These are phyloP conservation scores for Pseudogymnoascus sp. DNA, from an alignment of 2,329 filamentous ascomycete species.

Conservation along the genomic window DNA sequence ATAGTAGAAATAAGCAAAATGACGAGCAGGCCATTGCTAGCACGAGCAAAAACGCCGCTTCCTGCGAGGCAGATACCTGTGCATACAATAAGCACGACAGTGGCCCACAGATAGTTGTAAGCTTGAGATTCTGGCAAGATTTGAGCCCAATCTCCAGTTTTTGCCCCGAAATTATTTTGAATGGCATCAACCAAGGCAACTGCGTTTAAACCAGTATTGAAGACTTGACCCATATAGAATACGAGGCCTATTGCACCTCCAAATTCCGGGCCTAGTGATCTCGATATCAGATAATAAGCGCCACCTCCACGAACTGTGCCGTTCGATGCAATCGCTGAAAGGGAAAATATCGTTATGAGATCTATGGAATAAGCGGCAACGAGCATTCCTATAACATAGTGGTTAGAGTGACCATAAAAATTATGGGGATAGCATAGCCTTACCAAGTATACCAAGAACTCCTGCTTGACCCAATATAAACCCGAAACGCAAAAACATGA, in stretches of 20 bases:
- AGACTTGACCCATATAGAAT: constrained; percentile 82
- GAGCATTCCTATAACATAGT: constrained; percentile 53
- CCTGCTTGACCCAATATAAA: constrained; percentile 76
- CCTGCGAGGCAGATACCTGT: constrained; percentile 72
- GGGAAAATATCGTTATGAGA: constrained; percentile 75
- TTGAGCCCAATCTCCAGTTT: constrained; percentile 48
- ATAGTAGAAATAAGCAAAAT: constrained; percentile 66
- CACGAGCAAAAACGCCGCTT: constrained; percentile 70
- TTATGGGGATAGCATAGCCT: constrained; percentile 22
- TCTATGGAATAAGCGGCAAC: constrained; percentile 71
- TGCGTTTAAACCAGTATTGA: constrained; percentile 82
- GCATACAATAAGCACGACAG: constrained; percentile 62
- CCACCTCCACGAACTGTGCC: constrained; percentile 82
- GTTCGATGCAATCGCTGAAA: constrained; percentile 85
- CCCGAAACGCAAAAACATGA: constrained; percentile 88
- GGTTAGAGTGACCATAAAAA: constrained; percentile 11
- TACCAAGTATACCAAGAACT: constrained; percentile 71
- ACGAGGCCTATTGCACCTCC: constrained; percentile 81
- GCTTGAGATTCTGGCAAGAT: constrained; percentile 65
- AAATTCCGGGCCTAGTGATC: constrained; percentile 80
- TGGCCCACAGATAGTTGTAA: constrained; percentile 70
- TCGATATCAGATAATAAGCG: constrained; percentile 82
- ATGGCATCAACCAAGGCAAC: constrained; percentile 81
- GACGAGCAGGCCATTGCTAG: constrained; percentile 67
- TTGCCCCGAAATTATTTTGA: constrained; percentile 61